These are phyloP conservation scores for Coriolopsis trogii DNA, from an alignment of 1,284 basidiomycete genomes.

Conservation along the genomic window DNA sequence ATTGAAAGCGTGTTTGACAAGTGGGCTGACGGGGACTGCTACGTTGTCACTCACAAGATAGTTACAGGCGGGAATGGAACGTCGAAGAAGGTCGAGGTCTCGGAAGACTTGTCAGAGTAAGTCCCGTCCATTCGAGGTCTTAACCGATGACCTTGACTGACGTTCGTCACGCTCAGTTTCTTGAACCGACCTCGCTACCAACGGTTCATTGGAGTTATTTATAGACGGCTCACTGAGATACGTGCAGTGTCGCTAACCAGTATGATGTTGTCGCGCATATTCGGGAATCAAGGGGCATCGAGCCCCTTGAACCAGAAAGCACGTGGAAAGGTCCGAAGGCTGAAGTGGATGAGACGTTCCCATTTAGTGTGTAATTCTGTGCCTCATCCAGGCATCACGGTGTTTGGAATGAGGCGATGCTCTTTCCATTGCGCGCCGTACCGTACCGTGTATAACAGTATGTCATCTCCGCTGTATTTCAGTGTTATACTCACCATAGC, in stretches of 20 bases:
- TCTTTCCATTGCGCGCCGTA: too few species aligned
- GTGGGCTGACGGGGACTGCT: constrained; percentile 20
- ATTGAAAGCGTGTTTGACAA: constrained; percentile 31
- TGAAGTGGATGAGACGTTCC: constrained; percentile 28
- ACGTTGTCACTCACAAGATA: constrained; percentile 29
- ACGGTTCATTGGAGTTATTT: constrained; percentile 34
- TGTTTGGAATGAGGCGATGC: too few species aligned
- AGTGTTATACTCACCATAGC: background rate
- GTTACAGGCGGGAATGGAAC: constrained; percentile 21
- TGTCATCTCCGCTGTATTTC: background rate
- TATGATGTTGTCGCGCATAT: constrained; percentile 29
- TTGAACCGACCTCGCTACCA: constrained; percentile 29
- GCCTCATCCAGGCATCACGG: background rate
- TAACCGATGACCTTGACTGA: background rate
- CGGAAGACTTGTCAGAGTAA: constrained; percentile 26
- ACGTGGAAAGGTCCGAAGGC: constrained; percentile 25
- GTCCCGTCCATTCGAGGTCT: constrained; percentile 1
- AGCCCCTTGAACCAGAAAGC: constrained; percentile 28
- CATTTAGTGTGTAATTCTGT: constrained; percentile 27
- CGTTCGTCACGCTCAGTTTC: constrained; percentile 18
- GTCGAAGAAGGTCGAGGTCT: constrained; percentile 24
- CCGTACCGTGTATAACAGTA: background rate
- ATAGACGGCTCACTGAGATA: constrained; percentile 30
- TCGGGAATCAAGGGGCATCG: constrained; percentile 27
- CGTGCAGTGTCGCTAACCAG: constrained; percentile 31